Conservation (phyloP, 1,284 basidiomycete genomes). For the Fereydounia khargensis region DNA sequence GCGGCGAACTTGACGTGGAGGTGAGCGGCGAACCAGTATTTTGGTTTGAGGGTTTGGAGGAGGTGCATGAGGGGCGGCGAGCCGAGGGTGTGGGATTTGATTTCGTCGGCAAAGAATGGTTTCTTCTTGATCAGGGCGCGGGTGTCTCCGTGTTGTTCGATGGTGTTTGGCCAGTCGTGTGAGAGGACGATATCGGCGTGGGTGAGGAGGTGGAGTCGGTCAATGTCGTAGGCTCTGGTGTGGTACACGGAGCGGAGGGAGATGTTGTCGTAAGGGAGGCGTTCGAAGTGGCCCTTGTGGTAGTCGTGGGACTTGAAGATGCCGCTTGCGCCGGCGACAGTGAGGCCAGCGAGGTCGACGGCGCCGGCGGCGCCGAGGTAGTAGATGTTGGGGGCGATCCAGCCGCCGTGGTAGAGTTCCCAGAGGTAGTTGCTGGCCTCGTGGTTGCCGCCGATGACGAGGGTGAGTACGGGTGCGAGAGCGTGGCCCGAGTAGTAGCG, state of each 20-base stretch:
- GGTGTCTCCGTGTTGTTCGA: conserved; percentile 78
- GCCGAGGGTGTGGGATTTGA: conserved; percentile 69
- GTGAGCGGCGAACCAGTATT: conserved; percentile 96
- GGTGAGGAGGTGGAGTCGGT: conserved; percentile 73
- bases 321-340: conserved; percentile 85
- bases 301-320: conserved; percentile 87
- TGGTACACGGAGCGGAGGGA: conserved; percentile 86
- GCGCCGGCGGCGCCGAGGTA: conserved; percentile 90
- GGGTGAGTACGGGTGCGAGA: conserved; percentile 78
- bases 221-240: conserved; percentile 79
- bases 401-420: conserved; percentile 70
- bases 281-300: conserved; percentile 61
- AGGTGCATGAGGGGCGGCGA: conserved; percentile 84
- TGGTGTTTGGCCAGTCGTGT: conserved; percentile 92
- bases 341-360: conserved; percentile 73
- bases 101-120: conserved; percentile 75
- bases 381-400: conserved; percentile 93
- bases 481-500: conserved; percentile 84
- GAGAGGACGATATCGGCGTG: conserved; percentile 73
- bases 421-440: conserved; percentile 96
- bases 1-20: conserved; percentile 71
- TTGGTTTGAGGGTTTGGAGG: conserved; percentile 71
- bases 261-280: conserved; percentile 67
- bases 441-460: conserved; percentile 97
- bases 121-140: conserved; percentile 71